Percentiles rank a stretch among this genome's conserved stretches.
Evolutionary conservation across 176 grass and related monocot genomes (phyloP).

Genomic region (Dactylis glomerata): DNA sequence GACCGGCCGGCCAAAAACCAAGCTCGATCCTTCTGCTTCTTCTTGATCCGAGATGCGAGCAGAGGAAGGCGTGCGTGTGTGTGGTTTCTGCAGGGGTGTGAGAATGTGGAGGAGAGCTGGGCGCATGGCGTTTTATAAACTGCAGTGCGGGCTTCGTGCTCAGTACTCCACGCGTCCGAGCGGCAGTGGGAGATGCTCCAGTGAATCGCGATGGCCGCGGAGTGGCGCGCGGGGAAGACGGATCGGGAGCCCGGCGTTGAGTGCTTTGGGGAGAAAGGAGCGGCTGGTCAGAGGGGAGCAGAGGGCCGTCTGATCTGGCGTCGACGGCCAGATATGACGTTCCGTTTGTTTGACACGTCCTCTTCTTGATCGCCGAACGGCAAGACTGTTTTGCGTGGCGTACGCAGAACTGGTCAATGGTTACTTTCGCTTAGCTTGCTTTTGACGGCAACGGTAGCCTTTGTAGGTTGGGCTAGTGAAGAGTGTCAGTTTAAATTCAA

Average conservation of each 20-base stretch:
- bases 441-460: neutral
- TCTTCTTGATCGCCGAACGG: neutral
- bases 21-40: neutral
- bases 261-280: slow-evolving; percentile 32
- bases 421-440: neutral
- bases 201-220: neutral
- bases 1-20: neutral
- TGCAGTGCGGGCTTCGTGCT: neutral
- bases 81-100: slow-evolving; percentile 42
- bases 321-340: neutral
- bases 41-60: slow-evolving; percentile 9
- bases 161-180: slow-evolving; percentile 2
- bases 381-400: neutral
- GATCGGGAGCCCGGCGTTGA: slow-evolving; percentile 23
- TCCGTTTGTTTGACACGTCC: neutral
- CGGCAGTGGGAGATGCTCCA: neutral
- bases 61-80: neutral
- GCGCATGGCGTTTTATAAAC: slow-evolving; percentile 8
- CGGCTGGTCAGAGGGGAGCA: neutral
- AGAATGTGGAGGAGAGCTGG: slow-evolving; percentile 15
- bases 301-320: neutral
- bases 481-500: neutral
- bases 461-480: neutral
- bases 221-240: slow-evolving; percentile 22
- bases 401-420: neutral